A percentile compares a stretch with the other conserved stretches of the same genome.
These are phyloP conservation scores for Afroboletus lepidellus DNA, from an alignment of 1,284 basidiomycete genomes.

Conservation along the genomic window DNA sequence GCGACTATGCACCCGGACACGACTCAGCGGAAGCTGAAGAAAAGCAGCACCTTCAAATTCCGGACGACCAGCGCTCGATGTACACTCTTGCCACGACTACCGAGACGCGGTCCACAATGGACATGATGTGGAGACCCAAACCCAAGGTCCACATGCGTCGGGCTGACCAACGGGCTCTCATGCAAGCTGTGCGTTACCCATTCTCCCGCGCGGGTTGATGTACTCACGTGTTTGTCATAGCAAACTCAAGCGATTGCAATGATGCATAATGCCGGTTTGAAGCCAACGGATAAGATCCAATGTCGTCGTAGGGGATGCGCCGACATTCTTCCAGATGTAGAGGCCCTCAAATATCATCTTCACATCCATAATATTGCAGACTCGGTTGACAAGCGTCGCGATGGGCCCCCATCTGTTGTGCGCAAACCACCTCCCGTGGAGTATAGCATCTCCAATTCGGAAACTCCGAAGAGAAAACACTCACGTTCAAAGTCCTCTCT, in stretches of 20 bases:
- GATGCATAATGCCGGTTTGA: slow-evolving; percentile 33
- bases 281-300: slow-evolving; percentile 33
- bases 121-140: slow-evolving; percentile 34
- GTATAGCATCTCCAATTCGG: neutral
- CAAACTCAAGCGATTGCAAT: slow-evolving; percentile 41
- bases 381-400: neutral
- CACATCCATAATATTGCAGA: slow-evolving; percentile 58
- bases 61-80: slow-evolving; percentile 30
- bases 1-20: neutral
- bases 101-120: slow-evolving; percentile 22
- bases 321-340: slow-evolving; percentile 45
- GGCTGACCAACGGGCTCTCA: slow-evolving; percentile 38
- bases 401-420: neutral
- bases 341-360: slow-evolving; percentile 54
- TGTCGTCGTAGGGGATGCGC: slow-evolving; percentile 55
- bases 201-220: neutral
- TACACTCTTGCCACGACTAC: slow-evolving; percentile 21
- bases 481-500: slow-evolving; percentile 22
- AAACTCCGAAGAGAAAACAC: slow-evolving; percentile 7
- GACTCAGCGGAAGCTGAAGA: slow-evolving; percentile 7
- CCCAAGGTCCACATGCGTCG: slow-evolving; percentile 34
- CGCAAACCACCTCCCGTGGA: slow-evolving; percentile 1
- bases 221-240: slow-evolving; percentile 29
- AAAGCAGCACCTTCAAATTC: slow-evolving; percentile 18
- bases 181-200: slow-evolving; percentile 38